Base-by-base conservation (phyloP, 192 early-diverging fungal species). In the Podila clonocystis region DNA sequence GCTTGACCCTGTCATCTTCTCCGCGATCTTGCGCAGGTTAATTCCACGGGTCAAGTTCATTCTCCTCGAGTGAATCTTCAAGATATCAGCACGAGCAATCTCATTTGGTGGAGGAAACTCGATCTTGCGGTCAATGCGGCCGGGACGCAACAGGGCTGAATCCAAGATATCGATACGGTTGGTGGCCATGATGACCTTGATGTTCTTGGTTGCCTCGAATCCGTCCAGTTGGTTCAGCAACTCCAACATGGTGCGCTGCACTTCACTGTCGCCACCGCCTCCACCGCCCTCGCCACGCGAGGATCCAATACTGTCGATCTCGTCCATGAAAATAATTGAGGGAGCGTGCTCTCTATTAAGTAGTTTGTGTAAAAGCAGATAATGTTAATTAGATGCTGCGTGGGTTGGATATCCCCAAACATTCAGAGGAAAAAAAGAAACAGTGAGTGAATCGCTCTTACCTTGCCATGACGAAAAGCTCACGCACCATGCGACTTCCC, bases 291-390 rank as follows among this genome's bases (percentile, higher is more conserved):
- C 94, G 36, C 92, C 92, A 68, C 95, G 92, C 31, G 94, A 93
- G 30, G 93, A 94, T 65, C 95, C 95, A 80, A 96, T 95, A 5
- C 93, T 94, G 79, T 96, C 95, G 64, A 96, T 95, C 82, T 96
- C 95, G 82, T 96, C 95, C 94, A 96, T 95, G 64, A 96, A 96
- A 70, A 96, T 95, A 73, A 95, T 96, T 29, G 94, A 95, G 38
- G 95, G 95, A 3, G 95, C 95, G 67, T 96, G 95, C 74, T 95
- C 93, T 83, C 95, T 91, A 60, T 60, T 36, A 38, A 41, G 3
- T 41, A 9, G 20, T 41, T 31, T 1, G 30, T 45, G n/a, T 55
- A n/a, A 55, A 55, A 5, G 20, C 50, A 52, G 9, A 22, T 7
- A 82, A 0, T 13, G 63, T 45, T 45, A 34, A 1, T 50, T n/a